Percentiles rank a stretch among this genome's conserved stretches.
Evolutionary conservation across 805 yeast genomes (phyloP).

Genomic region (Clavispora vitiphila): DNA sequence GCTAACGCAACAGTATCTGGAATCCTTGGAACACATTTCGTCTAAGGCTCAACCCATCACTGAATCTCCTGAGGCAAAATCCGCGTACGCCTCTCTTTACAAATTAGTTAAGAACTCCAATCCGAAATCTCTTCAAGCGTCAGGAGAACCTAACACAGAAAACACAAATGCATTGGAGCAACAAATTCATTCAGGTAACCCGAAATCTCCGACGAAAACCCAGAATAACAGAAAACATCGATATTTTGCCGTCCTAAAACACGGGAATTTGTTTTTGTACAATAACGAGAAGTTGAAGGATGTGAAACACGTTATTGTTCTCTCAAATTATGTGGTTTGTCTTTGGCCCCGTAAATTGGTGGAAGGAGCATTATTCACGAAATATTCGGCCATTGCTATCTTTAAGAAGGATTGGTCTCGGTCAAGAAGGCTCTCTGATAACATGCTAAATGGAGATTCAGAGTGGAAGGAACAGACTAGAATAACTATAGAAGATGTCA

Average conservation of each 20-base stretch:
- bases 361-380: slow-evolving; percentile 79
- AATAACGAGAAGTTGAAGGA: slow-evolving; percentile 60
- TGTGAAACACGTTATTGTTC: slow-evolving; percentile 73
- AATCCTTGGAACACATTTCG: slow-evolving; percentile 42
- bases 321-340: slow-evolving; percentile 64
- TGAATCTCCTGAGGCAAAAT: slow-evolving; percentile 39
- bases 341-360: slow-evolving; percentile 78
- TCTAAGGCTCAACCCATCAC: slow-evolving; percentile 39
- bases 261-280: slow-evolving; percentile 85
- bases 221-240: slow-evolving; percentile 46
- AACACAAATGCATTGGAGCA: background rate
- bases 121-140: background rate
- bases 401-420: slow-evolving; percentile 42
- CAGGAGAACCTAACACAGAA: background rate
- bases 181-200: background rate
- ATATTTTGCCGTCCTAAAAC: slow-evolving; percentile 69
- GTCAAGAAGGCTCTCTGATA: slow-evolving; percentile 16
- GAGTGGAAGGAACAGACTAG: slow-evolving; percentile 8
- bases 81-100: slow-evolving; percentile 59
- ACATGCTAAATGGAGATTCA: slow-evolving; percentile 6
- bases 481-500: slow-evolving; percentile 22
- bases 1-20: slow-evolving; percentile 70
- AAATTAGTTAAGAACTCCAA: slow-evolving; percentile 43
- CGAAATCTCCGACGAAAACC: slow-evolving; percentile 5
- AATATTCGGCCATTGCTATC: slow-evolving; percentile 73